Percentiles rank a stretch among this genome's conserved stretches.
These are phyloP conservation scores for Trichoderma hamatum DNA, from an alignment of 2,329 filamentous ascomycete species.

Conservation along the genomic window DNA sequence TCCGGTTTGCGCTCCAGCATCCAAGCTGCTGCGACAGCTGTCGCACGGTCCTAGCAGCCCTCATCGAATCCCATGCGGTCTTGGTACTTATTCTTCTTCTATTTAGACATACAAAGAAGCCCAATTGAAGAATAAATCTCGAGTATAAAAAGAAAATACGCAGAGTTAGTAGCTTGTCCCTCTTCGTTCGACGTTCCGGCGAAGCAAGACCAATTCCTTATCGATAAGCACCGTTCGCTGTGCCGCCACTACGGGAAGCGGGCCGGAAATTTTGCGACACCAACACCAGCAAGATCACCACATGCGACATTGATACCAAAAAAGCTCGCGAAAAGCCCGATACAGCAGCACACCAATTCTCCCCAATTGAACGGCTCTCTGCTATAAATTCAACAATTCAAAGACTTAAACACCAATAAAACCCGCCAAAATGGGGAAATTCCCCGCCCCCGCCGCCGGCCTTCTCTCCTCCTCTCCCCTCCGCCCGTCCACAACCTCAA, in stretches of 20 bases:
- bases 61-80: constrained; percentile 30
- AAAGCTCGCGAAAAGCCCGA: background rate
- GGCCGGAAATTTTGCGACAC: constrained; percentile 34
- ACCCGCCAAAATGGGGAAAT: constrained; percentile 36
- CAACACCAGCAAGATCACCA: constrained; percentile 19
- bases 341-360: background rate
- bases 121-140: background rate
- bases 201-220: constrained; percentile 9
- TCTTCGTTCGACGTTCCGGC: background rate
- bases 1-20: constrained; percentile 7
- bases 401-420: background rate
- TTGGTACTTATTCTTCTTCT: background rate
- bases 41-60: constrained; percentile 30
- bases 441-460: constrained; percentile 33
- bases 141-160: background rate
- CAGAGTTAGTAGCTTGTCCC: background rate
- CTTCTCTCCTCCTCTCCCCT: constrained; percentile 31
- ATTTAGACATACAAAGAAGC: background rate
- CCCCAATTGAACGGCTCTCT: background rate
- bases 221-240: constrained; percentile 21
- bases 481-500: constrained; percentile 33
- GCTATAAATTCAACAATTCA: background rate
- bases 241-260: constrained; percentile 15
- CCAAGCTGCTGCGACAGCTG: constrained; percentile 23
- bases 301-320: background rate